phyloP scores from a whole-genome alignment of 2,329 filamentous ascomycete species.

The Nigrospora oryzae region DNA sequence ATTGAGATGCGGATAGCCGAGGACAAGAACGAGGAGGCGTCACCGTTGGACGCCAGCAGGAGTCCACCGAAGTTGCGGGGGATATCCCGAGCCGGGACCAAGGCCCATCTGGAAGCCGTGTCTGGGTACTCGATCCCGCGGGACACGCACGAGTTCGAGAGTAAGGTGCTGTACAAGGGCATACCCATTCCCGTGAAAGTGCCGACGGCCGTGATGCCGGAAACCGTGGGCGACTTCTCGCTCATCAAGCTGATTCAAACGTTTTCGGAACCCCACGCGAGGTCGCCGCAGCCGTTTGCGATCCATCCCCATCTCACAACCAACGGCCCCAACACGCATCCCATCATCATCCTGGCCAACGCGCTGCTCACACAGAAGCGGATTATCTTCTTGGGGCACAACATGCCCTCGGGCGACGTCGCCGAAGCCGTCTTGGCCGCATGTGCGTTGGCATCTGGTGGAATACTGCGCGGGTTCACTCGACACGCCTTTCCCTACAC shows the following conservation, averaged over 20 bases:
- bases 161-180: slow-evolving; percentile 88
- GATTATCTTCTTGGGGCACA: slow-evolving; percentile 91
- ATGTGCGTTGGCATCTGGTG: slow-evolving; percentile 86
- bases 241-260: slow-evolving; percentile 95
- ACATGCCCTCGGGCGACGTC: slow-evolving; percentile 89
- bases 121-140: slow-evolving; percentile 70
- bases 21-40: slow-evolving; percentile 38
- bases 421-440: slow-evolving; percentile 97
- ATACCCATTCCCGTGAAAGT: slow-evolving; percentile 97
- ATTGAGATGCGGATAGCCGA: slow-evolving; percentile 72
- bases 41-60: slow-evolving; percentile 35
- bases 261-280: slow-evolving; percentile 76
- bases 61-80: slow-evolving; percentile 37
- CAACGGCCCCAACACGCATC: slow-evolving; percentile 81
- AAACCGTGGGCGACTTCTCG: slow-evolving; percentile 96
- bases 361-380: slow-evolving; percentile 93
- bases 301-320: slow-evolving; percentile 90
- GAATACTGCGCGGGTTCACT: slow-evolving; percentile 87
- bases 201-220: slow-evolving; percentile 84
- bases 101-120: slow-evolving; percentile 53
- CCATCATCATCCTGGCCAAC: slow-evolving; percentile 90
- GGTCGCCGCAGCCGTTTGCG: slow-evolving; percentile 74
- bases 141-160: slow-evolving; percentile 97
- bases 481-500: slow-evolving; percentile 97
- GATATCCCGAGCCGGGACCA: slow-evolving; percentile 53